Percentiles rank a stretch among this genome's conserved stretches.
Conservation (phyloP, 345 rosid species). For the Camelina sativa region DNA sequence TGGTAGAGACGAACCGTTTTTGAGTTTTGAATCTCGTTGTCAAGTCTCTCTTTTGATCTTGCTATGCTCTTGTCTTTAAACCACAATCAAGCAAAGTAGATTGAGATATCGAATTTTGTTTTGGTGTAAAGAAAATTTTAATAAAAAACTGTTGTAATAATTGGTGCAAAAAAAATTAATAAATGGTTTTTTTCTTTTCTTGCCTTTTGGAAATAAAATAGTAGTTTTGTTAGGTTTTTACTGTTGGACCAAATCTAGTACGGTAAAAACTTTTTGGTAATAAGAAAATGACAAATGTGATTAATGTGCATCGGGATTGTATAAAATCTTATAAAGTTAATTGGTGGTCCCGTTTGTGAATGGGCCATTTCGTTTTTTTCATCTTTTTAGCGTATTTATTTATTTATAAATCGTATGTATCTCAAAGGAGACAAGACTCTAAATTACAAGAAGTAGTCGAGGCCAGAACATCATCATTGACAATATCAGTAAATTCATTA, state of each 20-base stretch:
- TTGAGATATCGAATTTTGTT: constrained; percentile 18
- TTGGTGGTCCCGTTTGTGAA: constrained; percentile 22
- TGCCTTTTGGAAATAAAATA: constrained; percentile 11
- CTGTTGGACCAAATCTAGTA: constrained; percentile 18
- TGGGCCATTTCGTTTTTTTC: neutral
- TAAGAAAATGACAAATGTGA: constrained; percentile 9
- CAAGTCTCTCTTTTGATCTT: constrained; percentile 1
- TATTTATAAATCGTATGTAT: neutral
- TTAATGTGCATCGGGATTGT: constrained; percentile 25
- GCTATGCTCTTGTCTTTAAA: constrained; percentile 20
- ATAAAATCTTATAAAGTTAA: constrained; percentile 11
- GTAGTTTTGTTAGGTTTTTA: constrained; percentile 2
- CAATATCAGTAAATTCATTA: neutral
- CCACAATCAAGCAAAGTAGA: constrained; percentile 27
- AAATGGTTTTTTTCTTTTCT: neutral
- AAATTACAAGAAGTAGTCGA: neutral
- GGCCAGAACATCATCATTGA: neutral
- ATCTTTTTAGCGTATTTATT: neutral
- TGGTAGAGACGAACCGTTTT: constrained; percentile 28
- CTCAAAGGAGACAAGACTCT: constrained; percentile 3
- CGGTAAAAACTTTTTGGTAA: neutral
- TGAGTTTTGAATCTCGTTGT: constrained; percentile 26
- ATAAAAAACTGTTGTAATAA: constrained; percentile 18
- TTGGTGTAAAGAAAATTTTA: constrained; percentile 18
- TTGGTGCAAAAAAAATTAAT: neutral